phyloP scores from a whole-genome alignment of 2,329 filamentous ascomycete species.

The Macrophomina tecta region DNA sequence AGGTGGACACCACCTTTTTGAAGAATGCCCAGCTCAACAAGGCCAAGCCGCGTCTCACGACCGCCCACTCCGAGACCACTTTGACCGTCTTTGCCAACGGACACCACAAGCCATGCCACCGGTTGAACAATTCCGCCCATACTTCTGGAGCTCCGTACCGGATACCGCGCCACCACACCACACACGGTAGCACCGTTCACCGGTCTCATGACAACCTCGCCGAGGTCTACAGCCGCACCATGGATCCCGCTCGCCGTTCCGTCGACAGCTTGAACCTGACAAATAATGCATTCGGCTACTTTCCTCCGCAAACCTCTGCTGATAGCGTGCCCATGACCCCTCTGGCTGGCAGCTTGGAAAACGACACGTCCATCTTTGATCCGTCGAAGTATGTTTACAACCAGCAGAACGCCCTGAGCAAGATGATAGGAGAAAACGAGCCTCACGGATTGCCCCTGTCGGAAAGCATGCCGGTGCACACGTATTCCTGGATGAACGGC shows the following conservation, averaged over 20 bases:
- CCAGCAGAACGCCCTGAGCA: constrained; percentile 35
- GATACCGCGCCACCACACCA: constrained; percentile 55
- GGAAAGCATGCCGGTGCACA: constrained; percentile 42
- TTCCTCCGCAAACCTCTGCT: constrained; percentile 17
- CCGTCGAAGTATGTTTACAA: constrained; percentile 40
- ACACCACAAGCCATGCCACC: constrained; percentile 69
- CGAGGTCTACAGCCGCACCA: constrained; percentile 38
- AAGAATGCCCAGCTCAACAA: constrained; percentile 54
- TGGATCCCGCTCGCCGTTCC: constrained; percentile 37
- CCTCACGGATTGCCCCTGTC: constrained; percentile 31
- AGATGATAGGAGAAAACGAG: constrained; percentile 35
- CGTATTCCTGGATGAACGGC: constrained; percentile 32
- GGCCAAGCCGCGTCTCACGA: constrained; percentile 62
- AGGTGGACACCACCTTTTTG: constrained; percentile 52
- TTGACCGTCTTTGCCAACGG: constrained; percentile 68
- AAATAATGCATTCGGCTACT: constrained; percentile 18
- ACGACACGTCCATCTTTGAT: constrained; percentile 29
- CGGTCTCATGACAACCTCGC: constrained; percentile 46
- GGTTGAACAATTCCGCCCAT: constrained; percentile 68
- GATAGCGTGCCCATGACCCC: constrained; percentile 38
- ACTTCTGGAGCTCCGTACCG: constrained; percentile 68
- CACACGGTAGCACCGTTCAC: constrained; percentile 39
- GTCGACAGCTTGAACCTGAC: constrained; percentile 30
- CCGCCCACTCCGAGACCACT: constrained; percentile 64
- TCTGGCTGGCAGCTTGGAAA: constrained; percentile 40